Evolutionary conservation across 495 filamentous ascomycete genomes (phyloP), one percentile per base, ranked within the genome.

Genomic region (Lasiosphaeriaceae sp.): DNA sequence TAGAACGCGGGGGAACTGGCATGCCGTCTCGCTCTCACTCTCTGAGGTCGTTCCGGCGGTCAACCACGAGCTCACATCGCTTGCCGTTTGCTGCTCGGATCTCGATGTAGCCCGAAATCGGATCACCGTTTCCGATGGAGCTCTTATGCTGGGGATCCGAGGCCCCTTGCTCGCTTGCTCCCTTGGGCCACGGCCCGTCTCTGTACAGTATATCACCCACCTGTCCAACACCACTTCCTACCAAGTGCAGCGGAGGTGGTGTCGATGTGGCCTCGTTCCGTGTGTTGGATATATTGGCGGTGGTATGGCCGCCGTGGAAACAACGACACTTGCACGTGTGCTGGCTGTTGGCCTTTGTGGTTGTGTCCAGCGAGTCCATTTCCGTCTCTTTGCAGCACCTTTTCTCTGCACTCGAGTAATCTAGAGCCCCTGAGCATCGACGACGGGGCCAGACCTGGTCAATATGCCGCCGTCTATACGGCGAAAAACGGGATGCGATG

Each of bases 181-280:
- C 20, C 45, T 43, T 43, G 39, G 39, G 14, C n/a, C 14, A 43
- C 12, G 37, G 39, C 37, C 34, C 34, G 17, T 53, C 39, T 53
- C 35, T 52, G 12, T 20, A 37, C 35, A 39, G 12, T 20, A 37
- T 16, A 17, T 22, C 11, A 14, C 17, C 37, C 20, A 9, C 17
- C 39, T 14, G 37, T 52, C 26, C 52, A 55, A 55, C 46, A 45
- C 19, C 34, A 23, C 20, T 21, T 37, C 48, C 23, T 39, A 49
- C 16, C 53, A 48, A 54, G 44, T 39, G 56, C 58, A 54, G 35
- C 45, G 37, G 34, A 61, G 62, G 47, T 60, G 65, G 62, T 67
- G 62, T 62, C 41, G 29, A 58, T 45, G 20, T 46, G 24, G 56
- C 65, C 49, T 60, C 58, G 47, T 23, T 39, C 51, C 39, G 52